Evolutionary conservation across 441 rosid species (phyloP), one percentile per base, ranked within the genome.

Genomic region (Viola pubescens): DNA sequence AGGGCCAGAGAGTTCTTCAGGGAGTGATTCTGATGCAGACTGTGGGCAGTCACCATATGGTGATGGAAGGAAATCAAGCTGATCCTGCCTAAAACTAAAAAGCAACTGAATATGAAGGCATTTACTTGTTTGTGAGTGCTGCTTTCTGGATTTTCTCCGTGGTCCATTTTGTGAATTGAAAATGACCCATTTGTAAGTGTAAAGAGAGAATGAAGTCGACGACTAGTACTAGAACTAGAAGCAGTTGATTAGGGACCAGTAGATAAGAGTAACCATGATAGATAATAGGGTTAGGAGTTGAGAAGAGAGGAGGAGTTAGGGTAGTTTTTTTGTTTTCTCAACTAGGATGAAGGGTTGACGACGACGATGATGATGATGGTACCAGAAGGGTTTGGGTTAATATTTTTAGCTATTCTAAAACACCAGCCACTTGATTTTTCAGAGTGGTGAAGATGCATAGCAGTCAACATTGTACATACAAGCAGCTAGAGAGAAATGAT

Each of bases 1-100:
- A 9, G 83, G 74, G 50, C 66, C 82, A 6, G 70, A 73, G 51
- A 77, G 78, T 65, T 79, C 80, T 19, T 73, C 82, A 0, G 80
- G 67, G 51, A 70, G 70, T 54, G 77, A 73, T 45, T 73, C 76
- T 1, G 79, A 75, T 42, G 73, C 71, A 0, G 81, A 75, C 54
- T 60, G 61, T 14, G 76, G 58, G 6, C 71, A 73, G 34, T 67
- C 76, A 34, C 13, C 34, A 12, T 19, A 3, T 46, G 49, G 9
- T 8, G 49, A 46, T 8, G 49, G 10, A 12, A 7, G n/a, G n/a
- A 26, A 26, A 26, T 26, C 34, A 26, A 26, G 34, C 34, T 26
- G 34, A 26, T 26, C 34, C 34, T 26, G 34, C 34, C 34, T 26
- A 9, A 9, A 3, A 12, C n/a, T 9, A 2, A 43, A 12, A 7